Evolutionary conservation across 2,329 filamentous ascomycete species (phyloP), one percentile per base, ranked within the genome.

Genomic region (Penicillium italicum): DNA sequence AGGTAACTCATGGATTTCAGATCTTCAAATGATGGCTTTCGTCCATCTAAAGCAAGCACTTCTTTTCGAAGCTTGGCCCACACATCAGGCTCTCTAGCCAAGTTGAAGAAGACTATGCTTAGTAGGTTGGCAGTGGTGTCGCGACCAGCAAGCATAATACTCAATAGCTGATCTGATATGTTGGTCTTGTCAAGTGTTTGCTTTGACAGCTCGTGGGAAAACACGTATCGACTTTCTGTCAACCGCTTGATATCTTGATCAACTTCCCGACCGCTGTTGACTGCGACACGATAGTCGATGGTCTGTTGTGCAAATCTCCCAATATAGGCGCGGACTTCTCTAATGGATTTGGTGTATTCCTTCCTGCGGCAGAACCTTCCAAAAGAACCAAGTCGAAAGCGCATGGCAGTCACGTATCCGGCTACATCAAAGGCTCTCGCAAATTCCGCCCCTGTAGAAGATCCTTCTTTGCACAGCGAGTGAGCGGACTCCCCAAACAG

Each of bases 401-500:
- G 57, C 0, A 33, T 50, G 9, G 61, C 59, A 7, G 71, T 59
- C 11, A 61, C 62, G 0, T 63, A 61, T 28, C 65, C 63, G 11
- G 66, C 63, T 40, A 64, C 60, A 46, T 74, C 66, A 47, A 75
- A 76, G 10, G 66, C 57, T 4, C 50, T 34, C 1, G 60, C 57
- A 33, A 69, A 69, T 33, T 44, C 31, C 24, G 57, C 55, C 37
- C 55, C 41, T 11, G 57, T 53, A 16, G 46, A 22, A 5, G 59
- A 58, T 14, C 54, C 48, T 16, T 62, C 65, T 37, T 55, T 42
- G 84, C 41, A n/a, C 9, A 82, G 48, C 80, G 79, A 5, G 82
- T 83, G 45, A 2, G 84, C 83, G 30, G 69, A 69, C 38, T 77
- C 63, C 8, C 91, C 91, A 2, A 96, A 82, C 18, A 96, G 75